Conservation (phyloP, 2,329 filamentous ascomycete species). For the Cercospora sp. region DNA sequence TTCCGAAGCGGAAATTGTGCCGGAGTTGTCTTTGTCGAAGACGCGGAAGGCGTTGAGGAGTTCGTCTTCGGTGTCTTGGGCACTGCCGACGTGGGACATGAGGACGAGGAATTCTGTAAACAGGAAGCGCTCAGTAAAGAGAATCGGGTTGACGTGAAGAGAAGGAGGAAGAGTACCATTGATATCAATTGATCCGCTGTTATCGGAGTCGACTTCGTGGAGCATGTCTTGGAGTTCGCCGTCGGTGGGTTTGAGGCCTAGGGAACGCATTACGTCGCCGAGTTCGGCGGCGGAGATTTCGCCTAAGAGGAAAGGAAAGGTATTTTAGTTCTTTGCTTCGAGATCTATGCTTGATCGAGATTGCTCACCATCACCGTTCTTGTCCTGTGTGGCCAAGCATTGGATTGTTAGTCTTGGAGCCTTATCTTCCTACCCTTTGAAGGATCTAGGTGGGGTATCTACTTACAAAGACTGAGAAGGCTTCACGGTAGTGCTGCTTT, state of each 20-base stretch:
- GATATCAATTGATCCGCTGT: constrained; percentile 22
- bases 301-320: constrained; percentile 9
- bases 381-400: constrained; percentile 18
- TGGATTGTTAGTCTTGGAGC: neutral
- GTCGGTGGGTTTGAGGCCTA: constrained; percentile 23
- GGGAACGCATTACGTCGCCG: constrained; percentile 23
- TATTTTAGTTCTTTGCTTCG: neutral
- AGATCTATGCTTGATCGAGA: neutral
- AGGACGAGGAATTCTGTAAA: constrained; percentile 25
- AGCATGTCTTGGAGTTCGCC: constrained; percentile 24
- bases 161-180: too few species aligned
- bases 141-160: too few species aligned
- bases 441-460: neutral
- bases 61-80: constrained; percentile 22
- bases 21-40: constrained; percentile 22
- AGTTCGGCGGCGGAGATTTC: constrained; percentile 25
- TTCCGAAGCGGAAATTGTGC: constrained; percentile 22
- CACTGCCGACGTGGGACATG: constrained; percentile 19
- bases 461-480: constrained; percentile 21
- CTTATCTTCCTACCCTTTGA: neutral
- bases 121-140: too few species aligned
- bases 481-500: constrained; percentile 18
- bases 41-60: constrained; percentile 22
- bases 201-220: constrained; percentile 23
- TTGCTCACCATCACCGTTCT: constrained; percentile 23